Conservation (phyloP, 306 rosid genomes). For the Fagus crenata region DNA sequence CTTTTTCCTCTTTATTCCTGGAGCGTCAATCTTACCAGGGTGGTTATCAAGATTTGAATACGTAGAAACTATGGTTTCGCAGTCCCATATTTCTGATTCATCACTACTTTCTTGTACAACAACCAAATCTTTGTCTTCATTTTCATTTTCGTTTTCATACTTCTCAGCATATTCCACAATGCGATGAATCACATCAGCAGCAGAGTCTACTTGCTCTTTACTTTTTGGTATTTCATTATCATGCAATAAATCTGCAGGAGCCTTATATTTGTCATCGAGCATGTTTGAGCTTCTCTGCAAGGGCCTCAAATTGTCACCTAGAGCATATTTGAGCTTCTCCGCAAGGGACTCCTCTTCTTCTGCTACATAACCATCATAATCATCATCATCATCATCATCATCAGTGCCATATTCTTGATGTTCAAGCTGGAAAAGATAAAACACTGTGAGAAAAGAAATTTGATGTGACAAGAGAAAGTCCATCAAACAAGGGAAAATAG, state of each 20-base stretch:
- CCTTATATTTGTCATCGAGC: constrained; percentile 52
- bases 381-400: constrained; percentile 29
- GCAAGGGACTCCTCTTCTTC: constrained; percentile 68
- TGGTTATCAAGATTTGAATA: constrained; percentile 87
- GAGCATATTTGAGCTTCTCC: constrained; percentile 58
- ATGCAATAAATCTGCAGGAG: constrained; percentile 68
- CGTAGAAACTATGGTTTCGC: constrained; percentile 85
- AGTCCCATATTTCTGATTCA: constrained; percentile 88
- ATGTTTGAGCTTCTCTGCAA: constrained; percentile 64
- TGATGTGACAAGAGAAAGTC: not conserved
- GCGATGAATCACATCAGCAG: constrained; percentile 61
- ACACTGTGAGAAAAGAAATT: constrained; percentile 15
- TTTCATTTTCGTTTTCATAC: constrained; percentile 75
- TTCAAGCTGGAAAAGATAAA: constrained; percentile 53
- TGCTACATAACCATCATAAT: constrained; percentile 36
- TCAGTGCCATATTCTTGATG: constrained; percentile 61
- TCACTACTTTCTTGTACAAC: constrained; percentile 77
- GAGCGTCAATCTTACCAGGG: constrained; percentile 76
- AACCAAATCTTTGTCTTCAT: constrained; percentile 43
- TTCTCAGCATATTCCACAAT: constrained; percentile 76
- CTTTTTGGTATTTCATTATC: constrained; percentile 32
- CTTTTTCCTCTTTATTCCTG: constrained; percentile 61
- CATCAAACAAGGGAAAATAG: constrained; percentile 5
- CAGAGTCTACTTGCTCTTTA: constrained; percentile 51
- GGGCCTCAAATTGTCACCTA: constrained; percentile 37